Conservation (phyloP, 2,329 filamentous ascomycete species). For the Thelonectria blattea region DNA sequence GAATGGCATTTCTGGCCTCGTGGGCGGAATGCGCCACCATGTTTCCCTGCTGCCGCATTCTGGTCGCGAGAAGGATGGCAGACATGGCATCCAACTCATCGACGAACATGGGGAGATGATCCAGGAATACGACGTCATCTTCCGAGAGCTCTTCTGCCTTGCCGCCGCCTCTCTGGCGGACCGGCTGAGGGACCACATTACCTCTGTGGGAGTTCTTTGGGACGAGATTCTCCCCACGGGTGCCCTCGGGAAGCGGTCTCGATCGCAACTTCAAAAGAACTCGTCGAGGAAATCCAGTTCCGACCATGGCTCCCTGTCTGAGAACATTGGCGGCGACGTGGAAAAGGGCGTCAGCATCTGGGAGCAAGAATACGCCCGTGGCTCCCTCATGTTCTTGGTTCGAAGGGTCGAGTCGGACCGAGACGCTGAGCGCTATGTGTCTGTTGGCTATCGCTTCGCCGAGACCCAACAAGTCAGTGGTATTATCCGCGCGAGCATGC, state of each 20-base stretch:
- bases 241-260: slow-evolving; percentile 37
- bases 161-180: slow-evolving; percentile 77
- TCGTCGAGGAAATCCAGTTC: slow-evolving; percentile 19
- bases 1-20: slow-evolving; percentile 69
- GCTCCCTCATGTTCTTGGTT: slow-evolving; percentile 82
- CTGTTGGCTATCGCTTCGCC: slow-evolving; percentile 80
- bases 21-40: slow-evolving; percentile 76
- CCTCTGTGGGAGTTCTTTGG: slow-evolving; percentile 72
- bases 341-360: slow-evolving; percentile 48
- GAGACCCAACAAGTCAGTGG: slow-evolving; percentile 70
- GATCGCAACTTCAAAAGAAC: slow-evolving; percentile 25
- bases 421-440: slow-evolving; percentile 69
- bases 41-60: slow-evolving; percentile 57
- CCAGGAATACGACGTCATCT: slow-evolving; percentile 75
- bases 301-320: slow-evolving; percentile 22
- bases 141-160: slow-evolving; percentile 83
- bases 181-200: slow-evolving; percentile 67
- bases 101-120: slow-evolving; percentile 63
- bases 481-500: slow-evolving; percentile 74
- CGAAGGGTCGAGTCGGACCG: slow-evolving; percentile 62
- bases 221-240: slow-evolving; percentile 77
- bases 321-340: slow-evolving; percentile 41
- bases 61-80: slow-evolving; percentile 30
- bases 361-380: slow-evolving; percentile 62
- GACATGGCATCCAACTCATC: slow-evolving; percentile 50